phyloP scores from a whole-genome alignment of 768 basidiomycete genomes.

The Amanita pseudoporphyria region DNA sequence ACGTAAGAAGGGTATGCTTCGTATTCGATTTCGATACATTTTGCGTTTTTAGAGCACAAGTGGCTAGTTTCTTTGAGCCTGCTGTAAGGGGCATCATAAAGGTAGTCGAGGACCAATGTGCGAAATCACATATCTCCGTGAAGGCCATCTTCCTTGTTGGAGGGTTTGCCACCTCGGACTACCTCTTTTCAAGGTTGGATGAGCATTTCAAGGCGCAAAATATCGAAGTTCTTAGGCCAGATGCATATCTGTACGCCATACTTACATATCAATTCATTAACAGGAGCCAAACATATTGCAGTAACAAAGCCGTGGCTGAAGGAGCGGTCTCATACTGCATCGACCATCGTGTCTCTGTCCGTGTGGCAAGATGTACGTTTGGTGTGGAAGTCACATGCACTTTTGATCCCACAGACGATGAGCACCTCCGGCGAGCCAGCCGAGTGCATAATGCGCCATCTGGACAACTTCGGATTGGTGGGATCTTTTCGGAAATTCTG shows the following conservation, averaged over 20 bases:
- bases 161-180: slow-evolving; percentile 42
- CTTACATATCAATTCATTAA: background rate
- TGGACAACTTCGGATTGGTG: background rate
- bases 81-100: background rate
- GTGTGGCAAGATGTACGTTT: slow-evolving; percentile 15
- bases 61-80: slow-evolving; percentile 6
- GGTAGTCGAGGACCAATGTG: background rate
- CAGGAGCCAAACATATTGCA: background rate
- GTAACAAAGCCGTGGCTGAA: slow-evolving; percentile 19
- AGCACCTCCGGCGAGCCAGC: background rate
- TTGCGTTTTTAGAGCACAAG: background rate
- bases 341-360: slow-evolving; percentile 14
- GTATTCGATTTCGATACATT: slow-evolving; percentile 18
- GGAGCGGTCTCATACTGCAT: slow-evolving; percentile 17
- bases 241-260: slow-evolving; percentile 33
- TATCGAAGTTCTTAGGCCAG: slow-evolving; percentile 31
- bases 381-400: slow-evolving; percentile 8
- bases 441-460: background rate
- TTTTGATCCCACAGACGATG: background rate
- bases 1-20: background rate
- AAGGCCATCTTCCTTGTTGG: slow-evolving; percentile 37
- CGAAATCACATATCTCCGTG: background rate
- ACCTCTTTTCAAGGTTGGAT: slow-evolving; percentile 33
- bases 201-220: slow-evolving; percentile 22
- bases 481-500: slow-evolving; percentile 10